A percentile compares a stretch with the other conserved stretches of the same genome.
Evolutionary conservation across 2,329 filamentous ascomycete species (phyloP).

Genomic region (Epichloe gansuensis): DNA sequence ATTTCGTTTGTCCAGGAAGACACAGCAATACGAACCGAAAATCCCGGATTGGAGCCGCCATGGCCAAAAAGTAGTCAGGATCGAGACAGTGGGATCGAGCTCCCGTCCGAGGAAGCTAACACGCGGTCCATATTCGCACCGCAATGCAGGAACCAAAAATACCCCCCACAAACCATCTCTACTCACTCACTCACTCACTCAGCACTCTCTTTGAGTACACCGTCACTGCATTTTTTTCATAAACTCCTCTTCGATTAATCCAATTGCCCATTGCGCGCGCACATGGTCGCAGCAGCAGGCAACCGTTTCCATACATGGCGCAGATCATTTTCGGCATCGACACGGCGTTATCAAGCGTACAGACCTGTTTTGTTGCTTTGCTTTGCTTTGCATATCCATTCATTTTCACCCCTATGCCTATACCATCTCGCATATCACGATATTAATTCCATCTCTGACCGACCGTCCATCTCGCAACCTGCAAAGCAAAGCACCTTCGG

Average conservation of each 20-base stretch:
- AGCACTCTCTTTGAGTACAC: neutral
- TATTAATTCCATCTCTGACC: no score
- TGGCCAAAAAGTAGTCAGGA: constrained; percentile 32
- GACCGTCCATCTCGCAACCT: no score
- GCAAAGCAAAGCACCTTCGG: no score
- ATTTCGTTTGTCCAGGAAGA: constrained; percentile 11
- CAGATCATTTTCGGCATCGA: neutral
- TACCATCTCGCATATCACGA: no score
- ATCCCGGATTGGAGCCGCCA: constrained; percentile 13
- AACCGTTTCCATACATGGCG: neutral
- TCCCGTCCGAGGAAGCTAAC: constrained; percentile 28
- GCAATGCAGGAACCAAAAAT: neutral
- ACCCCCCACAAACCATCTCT: neutral
- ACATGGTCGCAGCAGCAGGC: constrained; percentile 2
- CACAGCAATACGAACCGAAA: constrained; percentile 13
- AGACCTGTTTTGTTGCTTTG: neutral
- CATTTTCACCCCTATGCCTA: neutral
- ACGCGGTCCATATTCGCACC: neutral
- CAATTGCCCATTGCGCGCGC: neutral
- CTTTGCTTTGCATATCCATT: neutral
- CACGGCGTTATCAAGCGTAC: neutral
- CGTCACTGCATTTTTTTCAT: neutral
- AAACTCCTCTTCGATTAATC: neutral
- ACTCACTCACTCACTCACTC: constrained; percentile 1
- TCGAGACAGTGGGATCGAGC: constrained; percentile 41